phyloP scores from a whole-genome alignment of 202 grass and related monocot species.

The Digitaria exilis region DNA sequence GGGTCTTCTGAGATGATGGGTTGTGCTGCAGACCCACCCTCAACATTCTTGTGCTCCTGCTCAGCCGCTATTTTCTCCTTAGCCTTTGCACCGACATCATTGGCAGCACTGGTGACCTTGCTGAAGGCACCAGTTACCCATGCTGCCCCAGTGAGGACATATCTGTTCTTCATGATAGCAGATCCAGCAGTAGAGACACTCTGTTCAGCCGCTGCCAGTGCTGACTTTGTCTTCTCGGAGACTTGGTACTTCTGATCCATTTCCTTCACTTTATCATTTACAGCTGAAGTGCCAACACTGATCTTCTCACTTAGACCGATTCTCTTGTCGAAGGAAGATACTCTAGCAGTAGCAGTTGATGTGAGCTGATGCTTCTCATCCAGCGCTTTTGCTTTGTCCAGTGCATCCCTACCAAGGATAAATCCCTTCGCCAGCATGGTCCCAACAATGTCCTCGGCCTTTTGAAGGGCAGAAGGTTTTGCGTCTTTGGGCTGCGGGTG shows the following conservation, averaged over 20 bases:
- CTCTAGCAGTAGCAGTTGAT: constrained; percentile 72
- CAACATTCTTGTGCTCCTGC: constrained; percentile 42
- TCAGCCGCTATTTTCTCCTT: constrained; percentile 68
- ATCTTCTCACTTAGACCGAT: constrained; percentile 87
- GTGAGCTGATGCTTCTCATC: constrained; percentile 92
- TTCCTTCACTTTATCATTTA: constrained; percentile 85
- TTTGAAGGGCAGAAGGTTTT: constrained; percentile 60
- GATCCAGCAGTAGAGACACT: constrained; percentile 75
- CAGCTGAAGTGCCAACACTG: constrained; percentile 55
- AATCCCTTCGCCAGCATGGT: constrained; percentile 92
- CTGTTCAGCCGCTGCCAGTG: constrained; percentile 79
- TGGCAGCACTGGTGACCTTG: constrained; percentile 66
- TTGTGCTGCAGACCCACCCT: constrained; percentile 20
- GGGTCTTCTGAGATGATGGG: constrained; percentile 4
- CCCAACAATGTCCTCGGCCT: constrained; percentile 81
- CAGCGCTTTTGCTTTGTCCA: constrained; percentile 81
- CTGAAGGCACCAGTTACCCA: constrained; percentile 84
- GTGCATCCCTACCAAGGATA: constrained; percentile 80
- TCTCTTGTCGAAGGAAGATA: constrained; percentile 80
- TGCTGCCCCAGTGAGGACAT: constrained; percentile 78
- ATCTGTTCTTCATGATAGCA: constrained; percentile 90
- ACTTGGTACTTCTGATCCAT: constrained; percentile 95
- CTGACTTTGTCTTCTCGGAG: constrained; percentile 84
- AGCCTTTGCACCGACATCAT: constrained; percentile 65
- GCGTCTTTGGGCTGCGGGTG: constrained; percentile 50